Evolutionary conservation across 441 rosid species (phyloP), one percentile per base, ranked within the genome.

Genomic region (Populus trichocarpa): DNA sequence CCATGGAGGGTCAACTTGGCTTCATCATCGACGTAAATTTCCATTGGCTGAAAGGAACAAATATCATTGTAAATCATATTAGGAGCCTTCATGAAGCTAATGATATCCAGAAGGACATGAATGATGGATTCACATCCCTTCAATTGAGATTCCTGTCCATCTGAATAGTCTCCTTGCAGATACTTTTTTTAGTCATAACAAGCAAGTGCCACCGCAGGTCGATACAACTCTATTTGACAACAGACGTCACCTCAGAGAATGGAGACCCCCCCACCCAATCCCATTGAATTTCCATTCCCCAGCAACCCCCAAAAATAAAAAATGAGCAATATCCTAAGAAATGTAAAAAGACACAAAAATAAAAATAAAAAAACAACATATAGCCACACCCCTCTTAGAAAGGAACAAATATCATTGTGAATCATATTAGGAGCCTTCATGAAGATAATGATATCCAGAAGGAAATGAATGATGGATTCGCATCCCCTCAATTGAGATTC

Each of bases 1-100:
- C 99, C 99, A 77, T 96, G 98, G 69, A 96, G 98, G 75, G 99
- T 96, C 91, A 96, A 84, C 86, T 96, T 96, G 81, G 99, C 98
- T 84, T 96, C 99, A 30, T 96, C 95, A 23, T 93, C 98, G n/a
- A 96, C 99, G 84, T 96, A 96, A 81, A 96, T 94, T 91, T 96
- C 98, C 99, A 94, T 96, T 0, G 97, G 97, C 97, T 93, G 96
- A 84, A 93, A 90, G 87, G 88, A 91, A 88, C 76, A 91, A 88
- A 92, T 85, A 87, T 89, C 87, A 93, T 84, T 90, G 88, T 85
- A 88, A 93, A 92, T 70, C 87, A 84, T 82, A 88, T 93, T 92
- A 93, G 93, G 85, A 46, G 85, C 81, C 86, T 80, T 87, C 92
- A 83, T 86, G 82, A 84, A 87, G 84, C 86, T 82, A 87, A 84